Conservation (phyloP, 495 filamentous ascomycete species). For the Neurospora sp. region DNA sequence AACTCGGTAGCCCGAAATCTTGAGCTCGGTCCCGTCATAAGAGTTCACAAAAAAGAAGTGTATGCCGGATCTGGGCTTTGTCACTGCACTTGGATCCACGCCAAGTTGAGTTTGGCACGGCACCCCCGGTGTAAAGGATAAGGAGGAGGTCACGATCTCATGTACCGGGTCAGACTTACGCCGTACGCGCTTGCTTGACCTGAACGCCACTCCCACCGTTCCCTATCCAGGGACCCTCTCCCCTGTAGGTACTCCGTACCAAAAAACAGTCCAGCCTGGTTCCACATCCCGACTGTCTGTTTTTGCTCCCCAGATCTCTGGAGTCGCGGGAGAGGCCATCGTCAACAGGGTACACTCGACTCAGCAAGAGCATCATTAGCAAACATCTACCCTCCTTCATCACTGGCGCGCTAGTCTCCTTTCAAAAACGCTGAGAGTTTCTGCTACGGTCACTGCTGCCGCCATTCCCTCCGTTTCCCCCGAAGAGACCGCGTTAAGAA, state of each 20-base stretch:
- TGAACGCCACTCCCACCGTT: conserved; percentile 15
- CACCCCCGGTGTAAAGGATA: conserved; percentile 1
- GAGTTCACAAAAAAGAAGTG: neutral
- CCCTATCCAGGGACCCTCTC: neutral
- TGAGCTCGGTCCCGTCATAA: neutral
- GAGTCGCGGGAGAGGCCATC: conserved; percentile 7
- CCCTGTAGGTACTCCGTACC: conserved; percentile 8
- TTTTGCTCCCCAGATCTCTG: conserved; percentile 4
- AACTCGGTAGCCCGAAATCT: neutral
- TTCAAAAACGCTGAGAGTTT: neutral
- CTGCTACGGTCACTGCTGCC: neutral
- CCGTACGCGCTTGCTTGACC: neutral
- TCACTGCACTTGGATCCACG: conserved; percentile 7
- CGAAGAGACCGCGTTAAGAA: neutral
- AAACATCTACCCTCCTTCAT: neutral
- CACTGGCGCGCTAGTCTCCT: neutral
- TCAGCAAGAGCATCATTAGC: neutral
- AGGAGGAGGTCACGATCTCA: neutral
- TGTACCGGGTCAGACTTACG: conserved; percentile 3
- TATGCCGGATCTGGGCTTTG: conserved; percentile 12
- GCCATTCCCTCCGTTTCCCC: neutral
- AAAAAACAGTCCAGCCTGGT: conserved; percentile 7
- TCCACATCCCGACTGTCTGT: neutral
- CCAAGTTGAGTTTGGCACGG: neutral
- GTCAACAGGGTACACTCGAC: neutral